Evolutionary conservation across 2,329 filamentous ascomycete genomes (phyloP), one percentile per base, ranked within the genome.

Genomic region (Diaporthe longicolla): DNA sequence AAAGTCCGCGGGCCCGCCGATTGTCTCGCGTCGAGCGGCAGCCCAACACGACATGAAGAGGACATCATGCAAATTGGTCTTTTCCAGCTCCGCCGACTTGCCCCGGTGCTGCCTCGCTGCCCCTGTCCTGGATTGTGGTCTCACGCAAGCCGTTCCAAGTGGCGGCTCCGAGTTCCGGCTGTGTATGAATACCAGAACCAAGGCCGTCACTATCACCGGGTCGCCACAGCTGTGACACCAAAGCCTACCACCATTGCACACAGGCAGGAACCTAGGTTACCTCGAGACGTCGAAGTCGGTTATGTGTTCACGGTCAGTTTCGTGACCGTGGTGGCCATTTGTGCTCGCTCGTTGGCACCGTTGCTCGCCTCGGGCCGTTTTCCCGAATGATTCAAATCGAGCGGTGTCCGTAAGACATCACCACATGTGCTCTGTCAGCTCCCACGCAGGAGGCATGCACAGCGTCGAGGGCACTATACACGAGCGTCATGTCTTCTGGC

Each of bases 401-500:
- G 19, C 26, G 15, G 15, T 17, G 21, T 52, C 32, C 10, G 24
- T 1, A 24, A 4, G 45, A 68, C 32, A 54, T 15, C 32, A 26
- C 11, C 48, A 19, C 8, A 37, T 26, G 13, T 52, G 29, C 45
- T 17, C 7, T 8, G 43, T 35, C 45, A 21, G 15, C 8, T 21
- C 45, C 21, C 37, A 24, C 3, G 3, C 15, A 17, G n/a, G 15
- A 40, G 63, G 48, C 32, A 29, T 40, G 11, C 85, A 83, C 40
- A 84, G 78, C 40, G 45, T 83, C 83, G 63, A 85, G 81, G 69
- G 83, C 82, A 77, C 82, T 87, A 82, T 85, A 87, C 72, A 84
- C 82, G 76, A 84, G 84, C 84, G 84, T 87, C 81, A 82, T 79
- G 77, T 86, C 85, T 79, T 84, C 87, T 77, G 81, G 11, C 63